phyloP scores from a whole-genome alignment of 208 protist species.

The Leishmania tropica region DNA sequence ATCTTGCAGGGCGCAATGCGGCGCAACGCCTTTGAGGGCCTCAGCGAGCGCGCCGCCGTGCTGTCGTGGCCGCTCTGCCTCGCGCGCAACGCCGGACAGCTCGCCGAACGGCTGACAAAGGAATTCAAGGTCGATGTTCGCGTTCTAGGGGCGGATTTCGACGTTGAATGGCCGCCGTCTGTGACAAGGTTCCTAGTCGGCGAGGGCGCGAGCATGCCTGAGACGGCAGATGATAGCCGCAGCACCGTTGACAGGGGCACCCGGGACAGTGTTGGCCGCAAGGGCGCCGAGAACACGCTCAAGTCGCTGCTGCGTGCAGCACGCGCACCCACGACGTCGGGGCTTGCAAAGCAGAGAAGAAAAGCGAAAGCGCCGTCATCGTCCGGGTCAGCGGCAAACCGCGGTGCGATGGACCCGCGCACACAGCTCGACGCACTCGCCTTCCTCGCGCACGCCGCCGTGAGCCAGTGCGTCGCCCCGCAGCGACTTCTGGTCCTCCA shows the following conservation, averaged over 20 bases:
- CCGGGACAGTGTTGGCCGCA: not conserved
- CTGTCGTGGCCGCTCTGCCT: conserved; percentile 78
- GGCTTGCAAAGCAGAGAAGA: not conserved
- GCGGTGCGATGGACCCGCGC: conserved; percentile 1
- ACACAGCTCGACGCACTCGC: conserved; percentile 39
- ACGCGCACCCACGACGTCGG: not conserved
- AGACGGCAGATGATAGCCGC: not conserved
- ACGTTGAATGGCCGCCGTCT: conserved; percentile 35
- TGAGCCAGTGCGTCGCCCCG: conserved; percentile 60
- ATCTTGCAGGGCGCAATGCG: conserved; percentile 67
- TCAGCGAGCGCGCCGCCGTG: conserved; percentile 76
- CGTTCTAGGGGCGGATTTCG: conserved; percentile 64
- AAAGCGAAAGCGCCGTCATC: not conserved
- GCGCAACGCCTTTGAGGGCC: conserved; percentile 57
- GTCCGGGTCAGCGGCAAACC: not conserved
- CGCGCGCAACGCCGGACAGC: conserved; percentile 44
- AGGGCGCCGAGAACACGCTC: not conserved
- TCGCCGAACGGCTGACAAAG: conserved; percentile 57
- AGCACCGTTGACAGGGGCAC: not conserved
- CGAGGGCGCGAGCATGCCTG: not conserved
- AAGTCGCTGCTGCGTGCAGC: conserved; percentile 14
- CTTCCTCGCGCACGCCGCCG: conserved; percentile 70
- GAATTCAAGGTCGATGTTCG: conserved; percentile 78
- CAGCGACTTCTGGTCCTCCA: conserved; percentile 65
- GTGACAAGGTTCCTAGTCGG: not conserved